Evolutionary conservation across 352 stramenopile genomes (phyloP), one percentile per base, ranked within the genome.

Genomic region (Pythium vanterpoolii): DNA sequence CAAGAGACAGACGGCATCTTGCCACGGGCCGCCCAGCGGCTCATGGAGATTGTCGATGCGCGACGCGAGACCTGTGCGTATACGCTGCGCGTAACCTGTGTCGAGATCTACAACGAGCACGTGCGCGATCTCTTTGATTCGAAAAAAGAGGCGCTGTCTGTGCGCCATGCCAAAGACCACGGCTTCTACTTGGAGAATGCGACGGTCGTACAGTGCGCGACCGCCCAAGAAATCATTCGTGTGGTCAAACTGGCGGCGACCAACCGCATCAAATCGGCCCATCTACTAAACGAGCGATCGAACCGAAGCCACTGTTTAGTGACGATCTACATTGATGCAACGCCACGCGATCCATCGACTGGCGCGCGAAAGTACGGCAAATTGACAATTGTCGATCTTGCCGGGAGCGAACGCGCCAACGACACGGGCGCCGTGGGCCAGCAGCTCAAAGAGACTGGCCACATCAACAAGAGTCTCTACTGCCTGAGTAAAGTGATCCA

Each of bases 391-490:
- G 82, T 91, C 10, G 82, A 91, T 64, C 52, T 91, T 26, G 82
- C 82, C 9, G 82, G 79, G 0, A 91, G 82, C 42, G 82, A 91
- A 42, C 79, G 79, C 4, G 82, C 53, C 21, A 83, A 77, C 19
- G 79, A 90, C 50, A 87, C 82, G 4, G 75, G 80, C 2, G 79
- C 72, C 0, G 74, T 81, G 3, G 82, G 79, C 8, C 63, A 68
- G 28, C 82, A 90, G 56, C 75, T 92, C 42, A 82, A 81, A 19
- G 82, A 92, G 57, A 88, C 79, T 0, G 80, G 77, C 4, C 74
- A 89, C 54, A 92, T 90, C 62, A 92, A 92, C 61, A 86, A 84
- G 60, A 92, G 82, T 52, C 68, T 92, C 24, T 81, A 89, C 58
- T 89, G 78, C 56, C 74, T 92, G 1, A 89, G 73, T 50, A 71